These are phyloP conservation scores for Clonostachys chloroleuca DNA, from an alignment of 2,329 filamentous ascomycete species.

Conservation along the genomic window DNA sequence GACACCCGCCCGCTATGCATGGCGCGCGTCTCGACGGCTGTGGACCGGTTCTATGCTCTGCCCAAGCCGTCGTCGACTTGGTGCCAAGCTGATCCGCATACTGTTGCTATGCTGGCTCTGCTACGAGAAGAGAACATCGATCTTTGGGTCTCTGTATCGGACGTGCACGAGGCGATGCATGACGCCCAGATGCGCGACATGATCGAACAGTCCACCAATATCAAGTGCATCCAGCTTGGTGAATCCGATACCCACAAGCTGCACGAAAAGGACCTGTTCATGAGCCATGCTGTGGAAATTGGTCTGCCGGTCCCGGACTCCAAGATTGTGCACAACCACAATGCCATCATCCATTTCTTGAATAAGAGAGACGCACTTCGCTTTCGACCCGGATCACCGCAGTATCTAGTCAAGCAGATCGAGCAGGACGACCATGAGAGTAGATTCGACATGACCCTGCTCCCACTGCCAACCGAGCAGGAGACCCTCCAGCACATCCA, in stretches of 20 bases:
- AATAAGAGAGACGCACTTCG: conserved; percentile 15
- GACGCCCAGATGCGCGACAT: conserved; percentile 62
- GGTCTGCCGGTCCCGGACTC: conserved; percentile 50
- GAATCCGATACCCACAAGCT: conserved; percentile 49
- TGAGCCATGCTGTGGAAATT: conserved; percentile 47
- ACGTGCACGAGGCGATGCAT: conserved; percentile 60
- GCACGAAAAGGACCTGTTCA: conserved; percentile 63
- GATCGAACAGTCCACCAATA: conserved; percentile 51
- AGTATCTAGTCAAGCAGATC: conserved; percentile 64
- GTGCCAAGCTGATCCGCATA: conserved; percentile 41
- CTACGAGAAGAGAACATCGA: conserved; percentile 57
- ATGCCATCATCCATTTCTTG: conserved; percentile 49
- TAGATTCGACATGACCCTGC: too few relatives aligned
- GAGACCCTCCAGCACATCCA: conserved; percentile 53
- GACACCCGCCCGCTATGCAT: conserved; percentile 52
- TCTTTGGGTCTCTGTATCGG: conserved; percentile 71
- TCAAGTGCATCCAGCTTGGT: conserved; percentile 61
- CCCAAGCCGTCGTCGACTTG: conserved; percentile 15
- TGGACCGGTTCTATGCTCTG: conserved; percentile 49
- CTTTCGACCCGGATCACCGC: conserved; percentile 15
- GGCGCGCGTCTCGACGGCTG: conserved; percentile 52
- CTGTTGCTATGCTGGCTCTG: conserved; percentile 51
- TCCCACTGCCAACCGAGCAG: conserved; percentile 21
- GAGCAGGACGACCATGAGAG: conserved; percentile 48
- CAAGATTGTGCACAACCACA: conserved; percentile 44